These are phyloP conservation scores for Phlegmacium glaucopus DNA, from an alignment of 768 basidiomycete genomes.

Conservation along the genomic window DNA sequence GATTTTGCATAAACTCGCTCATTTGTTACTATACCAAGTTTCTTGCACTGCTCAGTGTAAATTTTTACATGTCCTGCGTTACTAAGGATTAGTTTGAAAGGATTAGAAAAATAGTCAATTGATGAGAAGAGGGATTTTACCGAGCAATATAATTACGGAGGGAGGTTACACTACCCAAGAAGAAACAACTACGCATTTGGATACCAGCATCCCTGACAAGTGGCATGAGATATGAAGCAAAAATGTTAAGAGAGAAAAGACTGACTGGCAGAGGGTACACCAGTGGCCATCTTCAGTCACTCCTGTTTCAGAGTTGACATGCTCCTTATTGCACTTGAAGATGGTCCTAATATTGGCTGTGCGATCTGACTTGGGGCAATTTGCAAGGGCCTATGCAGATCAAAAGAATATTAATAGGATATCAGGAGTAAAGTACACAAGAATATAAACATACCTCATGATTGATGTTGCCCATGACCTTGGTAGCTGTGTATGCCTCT, in stretches of 20 bases:
- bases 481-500: not conserved
- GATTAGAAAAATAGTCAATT: not conserved
- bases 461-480: constrained; percentile 1
- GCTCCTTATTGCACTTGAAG: constrained; percentile 1
- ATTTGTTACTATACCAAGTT: not conserved
- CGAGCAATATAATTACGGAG: not conserved
- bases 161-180: not conserved
- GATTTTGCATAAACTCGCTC: not conserved
- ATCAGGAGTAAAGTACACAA: constrained; percentile 10
- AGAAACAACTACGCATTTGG: not conserved
- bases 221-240: not conserved
- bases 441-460: constrained; percentile 3
- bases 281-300: constrained; percentile 9
- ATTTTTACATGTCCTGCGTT: not conserved
- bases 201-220: not conserved
- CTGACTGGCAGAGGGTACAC: constrained; percentile 15
- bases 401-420: not conserved
- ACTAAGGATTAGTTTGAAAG: not conserved
- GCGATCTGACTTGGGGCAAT: not conserved
- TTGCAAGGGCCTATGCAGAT: not conserved
- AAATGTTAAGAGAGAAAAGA: not conserved
- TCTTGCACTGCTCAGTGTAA: not conserved
- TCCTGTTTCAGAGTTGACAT: constrained; percentile 8
- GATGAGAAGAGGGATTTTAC: not conserved
- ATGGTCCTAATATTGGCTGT: not conserved